These are phyloP conservation scores for Phoma sp. DNA, from an alignment of 2,329 filamentous ascomycete species.

Conservation along the genomic window DNA sequence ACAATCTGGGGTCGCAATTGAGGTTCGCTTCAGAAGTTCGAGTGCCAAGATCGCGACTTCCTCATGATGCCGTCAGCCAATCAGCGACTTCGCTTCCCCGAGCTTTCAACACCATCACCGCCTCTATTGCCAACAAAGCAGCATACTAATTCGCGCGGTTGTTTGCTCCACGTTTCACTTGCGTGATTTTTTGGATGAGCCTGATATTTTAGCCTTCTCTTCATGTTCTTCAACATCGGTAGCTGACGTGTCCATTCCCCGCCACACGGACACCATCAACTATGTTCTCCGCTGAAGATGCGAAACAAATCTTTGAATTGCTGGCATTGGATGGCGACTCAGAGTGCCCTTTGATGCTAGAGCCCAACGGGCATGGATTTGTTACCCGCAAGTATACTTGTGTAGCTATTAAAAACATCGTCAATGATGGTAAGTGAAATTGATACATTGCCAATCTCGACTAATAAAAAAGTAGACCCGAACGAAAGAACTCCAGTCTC, in stretches of 20 bases:
- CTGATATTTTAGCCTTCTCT: background rate
- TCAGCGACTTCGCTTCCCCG: conserved; percentile 10
- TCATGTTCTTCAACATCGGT: background rate
- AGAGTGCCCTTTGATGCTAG: conserved; percentile 27
- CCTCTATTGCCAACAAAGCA: background rate
- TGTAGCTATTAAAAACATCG: conserved; percentile 26
- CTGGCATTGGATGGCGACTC: conserved; percentile 24
- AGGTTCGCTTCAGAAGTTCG: conserved; percentile 13
- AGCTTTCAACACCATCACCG: conserved; percentile 1
- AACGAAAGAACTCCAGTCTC: conserved; percentile 23
- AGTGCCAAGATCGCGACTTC: conserved; percentile 21
- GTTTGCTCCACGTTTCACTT: background rate
- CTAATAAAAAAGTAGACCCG: conserved; percentile 12
- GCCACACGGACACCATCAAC: background rate
- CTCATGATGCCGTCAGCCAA: conserved; percentile 14
- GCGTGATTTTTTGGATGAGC: too few species aligned
- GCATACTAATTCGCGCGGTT: background rate
- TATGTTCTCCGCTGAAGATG: conserved; percentile 46
- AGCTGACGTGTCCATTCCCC: background rate
- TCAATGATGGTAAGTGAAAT: conserved; percentile 21
- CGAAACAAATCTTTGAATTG: conserved; percentile 32
- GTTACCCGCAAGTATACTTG: conserved; percentile 30
- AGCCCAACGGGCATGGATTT: conserved; percentile 33
- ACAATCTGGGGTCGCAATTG: conserved; percentile 2
- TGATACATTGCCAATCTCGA: background rate